Evolutionary conservation across 805 yeast species (phyloP).

Genomic region (Spathaspora boniae): DNA sequence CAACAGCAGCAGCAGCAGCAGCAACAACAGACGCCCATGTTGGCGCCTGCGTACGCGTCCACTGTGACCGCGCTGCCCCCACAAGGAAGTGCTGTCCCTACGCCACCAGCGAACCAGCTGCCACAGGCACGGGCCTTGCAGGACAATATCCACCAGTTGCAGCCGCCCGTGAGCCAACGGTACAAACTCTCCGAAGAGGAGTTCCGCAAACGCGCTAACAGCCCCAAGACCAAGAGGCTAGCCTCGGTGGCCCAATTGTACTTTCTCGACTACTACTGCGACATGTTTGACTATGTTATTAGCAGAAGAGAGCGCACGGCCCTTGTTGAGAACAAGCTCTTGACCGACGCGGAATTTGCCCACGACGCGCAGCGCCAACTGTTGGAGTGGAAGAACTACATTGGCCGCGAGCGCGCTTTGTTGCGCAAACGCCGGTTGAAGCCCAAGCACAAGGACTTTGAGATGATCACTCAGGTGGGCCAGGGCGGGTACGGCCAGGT

Average conservation of each 20-base stretch:
- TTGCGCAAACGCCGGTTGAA: conserved; percentile 85
- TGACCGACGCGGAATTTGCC: conserved; percentile 44
- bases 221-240: conserved; percentile 75
- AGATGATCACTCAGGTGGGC: conserved; percentile 96
- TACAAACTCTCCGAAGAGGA: conserved; percentile 33
- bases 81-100: conserved; percentile 13
- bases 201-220: conserved; percentile 56
- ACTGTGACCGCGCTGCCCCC: conserved; percentile 6
- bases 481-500: conserved; percentile 99
- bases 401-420: conserved; percentile 78
- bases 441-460: conserved; percentile 93
- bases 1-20: conserved; percentile 2
- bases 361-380: conserved; percentile 32
- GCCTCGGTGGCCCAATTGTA: conserved; percentile 92
- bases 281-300: conserved; percentile 88
- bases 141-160: conserved; percentile 30
- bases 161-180: conserved; percentile 18
- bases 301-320: conserved; percentile 78
- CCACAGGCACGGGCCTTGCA: conserved; percentile 17
- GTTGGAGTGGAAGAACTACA: conserved; percentile 68
- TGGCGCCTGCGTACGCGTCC: too few relatives aligned
- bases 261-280: conserved; percentile 93
- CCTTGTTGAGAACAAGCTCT: conserved; percentile 60
- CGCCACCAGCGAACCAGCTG: conserved; percentile 9
- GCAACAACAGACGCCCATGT: not conserved